Percentiles rank a stretch among this genome's conserved stretches.
Conservation (phyloP, 2,329 filamentous ascomycete species). For the Arthroderma sp. region DNA sequence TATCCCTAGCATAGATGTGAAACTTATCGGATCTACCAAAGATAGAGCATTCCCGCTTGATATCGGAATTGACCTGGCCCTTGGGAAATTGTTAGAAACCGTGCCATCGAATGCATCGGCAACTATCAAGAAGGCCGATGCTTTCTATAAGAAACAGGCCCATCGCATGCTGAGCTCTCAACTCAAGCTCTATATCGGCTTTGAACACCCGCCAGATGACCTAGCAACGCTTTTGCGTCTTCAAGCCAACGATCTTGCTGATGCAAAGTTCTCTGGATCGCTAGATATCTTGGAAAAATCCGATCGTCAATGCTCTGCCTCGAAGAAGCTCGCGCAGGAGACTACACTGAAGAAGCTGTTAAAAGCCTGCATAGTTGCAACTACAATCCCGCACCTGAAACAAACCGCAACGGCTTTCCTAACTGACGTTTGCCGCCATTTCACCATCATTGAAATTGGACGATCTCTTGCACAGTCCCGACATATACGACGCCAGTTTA, state of each 20-base stretch:
- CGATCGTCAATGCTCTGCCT: constrained; percentile 68
- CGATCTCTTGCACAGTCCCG: constrained; percentile 70
- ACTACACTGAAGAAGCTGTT: constrained; percentile 70
- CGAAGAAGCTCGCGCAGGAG: constrained; percentile 79
- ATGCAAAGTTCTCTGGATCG: constrained; percentile 59
- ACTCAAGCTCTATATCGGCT: constrained; percentile 78
- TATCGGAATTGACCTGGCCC: constrained; percentile 76
- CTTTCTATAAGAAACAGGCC: constrained; percentile 86
- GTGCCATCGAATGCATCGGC: constrained; percentile 38
- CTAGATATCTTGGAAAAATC: constrained; percentile 58
- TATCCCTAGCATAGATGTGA: constrained; percentile 71
- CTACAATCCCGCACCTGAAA: constrained; percentile 69
- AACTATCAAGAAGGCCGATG: constrained; percentile 52
- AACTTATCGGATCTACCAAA: constrained; percentile 76
- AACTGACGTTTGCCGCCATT: constrained; percentile 72
- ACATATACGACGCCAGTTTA: constrained; percentile 64
- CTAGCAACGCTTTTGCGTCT: constrained; percentile 72
- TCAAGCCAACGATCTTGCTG: constrained; percentile 73
- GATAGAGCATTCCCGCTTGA: constrained; percentile 79
- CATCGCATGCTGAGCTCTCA: constrained; percentile 79
- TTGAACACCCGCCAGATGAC: constrained; percentile 80
- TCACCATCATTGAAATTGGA: constrained; percentile 80
- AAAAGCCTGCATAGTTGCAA: constrained; percentile 76
- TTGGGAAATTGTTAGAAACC: constrained; percentile 72
- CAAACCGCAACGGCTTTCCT: constrained; percentile 64